A percentile compares a stretch with the other conserved stretches of the same genome.
phyloP scores from a whole-genome alignment of 768 basidiomycete species.

The Boletus subcaerulescens region DNA sequence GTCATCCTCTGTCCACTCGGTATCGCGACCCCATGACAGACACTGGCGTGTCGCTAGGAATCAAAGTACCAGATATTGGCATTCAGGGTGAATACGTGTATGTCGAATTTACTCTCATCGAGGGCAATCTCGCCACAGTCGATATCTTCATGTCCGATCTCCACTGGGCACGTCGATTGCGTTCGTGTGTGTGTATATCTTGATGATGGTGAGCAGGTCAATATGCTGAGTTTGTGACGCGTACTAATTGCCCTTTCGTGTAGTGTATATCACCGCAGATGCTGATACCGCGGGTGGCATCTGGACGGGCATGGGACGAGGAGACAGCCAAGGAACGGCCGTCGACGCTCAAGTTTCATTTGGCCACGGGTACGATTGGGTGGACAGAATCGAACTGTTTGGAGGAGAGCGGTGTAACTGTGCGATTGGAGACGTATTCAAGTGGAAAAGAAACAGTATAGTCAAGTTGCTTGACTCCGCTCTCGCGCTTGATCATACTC shows the following conservation, averaged over 20 bases:
- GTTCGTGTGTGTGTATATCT: slow-evolving; percentile 20
- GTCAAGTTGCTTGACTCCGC: no score
- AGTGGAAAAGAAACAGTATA: no score
- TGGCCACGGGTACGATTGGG: background rate
- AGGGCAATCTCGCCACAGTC: no score
- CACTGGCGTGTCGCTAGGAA: no score
- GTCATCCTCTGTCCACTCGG: no score
- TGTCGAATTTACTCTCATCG: no score
- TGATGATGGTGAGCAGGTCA: slow-evolving; percentile 20
- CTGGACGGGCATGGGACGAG: slow-evolving; percentile 16
- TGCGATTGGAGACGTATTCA: no score
- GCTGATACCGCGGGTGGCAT: slow-evolving; percentile 23
- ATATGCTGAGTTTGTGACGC: background rate
- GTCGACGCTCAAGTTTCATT: slow-evolving; percentile 16
- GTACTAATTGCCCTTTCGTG: background rate
- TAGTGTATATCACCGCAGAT: slow-evolving; percentile 27
- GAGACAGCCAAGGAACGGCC: background rate
- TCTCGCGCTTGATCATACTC: no score
- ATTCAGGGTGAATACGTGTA: no score
- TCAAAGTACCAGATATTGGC: no score
- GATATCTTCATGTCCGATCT: no score
- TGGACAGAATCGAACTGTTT: background rate
- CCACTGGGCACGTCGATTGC: slow-evolving; percentile 6
- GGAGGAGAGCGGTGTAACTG: background rate
- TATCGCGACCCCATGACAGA: no score